A percentile compares a stretch with the other conserved stretches of the same genome.
Conservation (phyloP, 495 filamentous ascomycete species). For the Hyaloscypha hepaticicola region DNA sequence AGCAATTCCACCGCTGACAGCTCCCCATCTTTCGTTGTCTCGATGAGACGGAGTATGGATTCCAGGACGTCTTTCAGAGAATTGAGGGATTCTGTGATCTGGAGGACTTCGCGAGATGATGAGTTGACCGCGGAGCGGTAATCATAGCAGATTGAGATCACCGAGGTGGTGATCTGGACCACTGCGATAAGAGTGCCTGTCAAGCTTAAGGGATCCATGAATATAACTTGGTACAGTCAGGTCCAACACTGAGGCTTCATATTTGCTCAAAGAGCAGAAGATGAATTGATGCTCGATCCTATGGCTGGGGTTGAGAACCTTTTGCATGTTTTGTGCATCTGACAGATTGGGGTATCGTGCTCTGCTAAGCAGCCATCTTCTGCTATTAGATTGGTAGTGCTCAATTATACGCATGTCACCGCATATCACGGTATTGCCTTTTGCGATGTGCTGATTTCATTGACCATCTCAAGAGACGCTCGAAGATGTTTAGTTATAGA, state of each 20-base stretch:
- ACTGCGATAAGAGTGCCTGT: constrained; percentile 21
- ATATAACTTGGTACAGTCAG: neutral
- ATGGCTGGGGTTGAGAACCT: no score
- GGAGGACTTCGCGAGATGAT: constrained; percentile 15
- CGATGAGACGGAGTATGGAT: constrained; percentile 16
- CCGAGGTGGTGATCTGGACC: constrained; percentile 14
- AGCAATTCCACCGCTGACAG: constrained; percentile 15
- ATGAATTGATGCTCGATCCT: no score
- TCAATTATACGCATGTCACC: neutral
- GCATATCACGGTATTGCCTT: neutral
- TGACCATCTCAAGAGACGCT: neutral
- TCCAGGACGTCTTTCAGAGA: constrained; percentile 14
- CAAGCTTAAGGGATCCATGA: constrained; percentile 20
- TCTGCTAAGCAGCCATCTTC: neutral
- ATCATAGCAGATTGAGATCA: constrained; percentile 22
- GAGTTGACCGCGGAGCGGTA: constrained; percentile 13
- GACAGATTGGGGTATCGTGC: no score
- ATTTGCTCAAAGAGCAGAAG: no score
- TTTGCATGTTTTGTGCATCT: no score
- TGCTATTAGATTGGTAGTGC: neutral
- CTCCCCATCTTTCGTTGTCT: constrained; percentile 11
- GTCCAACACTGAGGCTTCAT: neutral
- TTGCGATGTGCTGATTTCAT: neutral
- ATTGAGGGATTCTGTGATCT: constrained; percentile 18
- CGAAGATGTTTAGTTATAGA: neutral